These are phyloP conservation scores for Xylaria nigripes DNA, from an alignment of 495 filamentous ascomycete species.

Conservation along the genomic window DNA sequence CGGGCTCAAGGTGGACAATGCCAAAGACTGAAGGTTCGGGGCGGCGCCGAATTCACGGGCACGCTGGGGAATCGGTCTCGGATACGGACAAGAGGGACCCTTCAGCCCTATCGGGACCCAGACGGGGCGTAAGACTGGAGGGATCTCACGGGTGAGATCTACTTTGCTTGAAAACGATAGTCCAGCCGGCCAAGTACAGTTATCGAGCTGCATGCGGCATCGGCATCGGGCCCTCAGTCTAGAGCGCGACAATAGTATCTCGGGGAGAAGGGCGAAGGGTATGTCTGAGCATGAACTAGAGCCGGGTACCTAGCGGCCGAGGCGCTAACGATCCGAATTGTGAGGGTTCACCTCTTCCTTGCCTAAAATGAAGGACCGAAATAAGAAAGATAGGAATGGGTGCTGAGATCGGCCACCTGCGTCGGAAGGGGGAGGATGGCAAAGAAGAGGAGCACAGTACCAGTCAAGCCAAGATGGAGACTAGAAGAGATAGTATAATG, in stretches of 20 bases:
- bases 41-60: conserved; percentile 25
- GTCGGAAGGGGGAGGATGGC: conserved; percentile 23
- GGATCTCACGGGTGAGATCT: conserved; percentile 13
- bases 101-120: conserved; percentile 26
- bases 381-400: conserved; percentile 10
- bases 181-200: conserved; percentile 17
- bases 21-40: conserved; percentile 19
- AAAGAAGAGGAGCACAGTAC: conserved; percentile 12
- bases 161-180: conserved; percentile 15
- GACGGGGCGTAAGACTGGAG: conserved; percentile 16
- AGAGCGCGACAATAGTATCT: conserved; percentile 10
- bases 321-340: conserved; percentile 15
- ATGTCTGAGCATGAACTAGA: conserved; percentile 9
- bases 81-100: conserved; percentile 21
- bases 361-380: conserved; percentile 1
- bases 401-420: conserved; percentile 13
- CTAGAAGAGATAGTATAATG: conserved; percentile 16
- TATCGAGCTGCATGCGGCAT: conserved; percentile 19
- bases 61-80: conserved; percentile 24
- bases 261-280: conserved; percentile 15
- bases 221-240: conserved; percentile 9
- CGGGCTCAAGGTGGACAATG: conserved; percentile 20
- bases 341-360: background rate
- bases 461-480: conserved; percentile 15
- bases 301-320: conserved; percentile 11